These are phyloP conservation scores for Rubia tinctorum DNA, from an alignment of 305 asterid species.

Conservation along the genomic window DNA sequence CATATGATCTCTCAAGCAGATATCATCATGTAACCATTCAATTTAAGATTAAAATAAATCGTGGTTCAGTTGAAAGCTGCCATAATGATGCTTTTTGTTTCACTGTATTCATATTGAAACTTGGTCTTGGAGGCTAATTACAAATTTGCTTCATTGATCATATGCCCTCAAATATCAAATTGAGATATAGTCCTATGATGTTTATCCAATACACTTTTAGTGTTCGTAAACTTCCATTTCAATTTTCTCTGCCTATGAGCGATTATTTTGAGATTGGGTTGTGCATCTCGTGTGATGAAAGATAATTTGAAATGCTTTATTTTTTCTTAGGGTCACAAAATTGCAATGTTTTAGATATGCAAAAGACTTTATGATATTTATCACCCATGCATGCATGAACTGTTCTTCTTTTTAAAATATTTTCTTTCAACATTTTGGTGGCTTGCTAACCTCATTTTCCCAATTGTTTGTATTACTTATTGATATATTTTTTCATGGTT, in stretches of 20 bases:
- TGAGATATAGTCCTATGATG: no score
- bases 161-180: slow-evolving; percentile 65
- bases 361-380: no score
- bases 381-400: no score
- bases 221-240: not conserved
- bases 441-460: no score
- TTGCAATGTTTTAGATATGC: no score
- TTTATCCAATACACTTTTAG: no score
- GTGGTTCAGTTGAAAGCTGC: slow-evolving; percentile 31
- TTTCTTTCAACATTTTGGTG: no score
- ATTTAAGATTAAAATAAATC: slow-evolving; percentile 25
- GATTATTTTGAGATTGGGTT: not conserved
- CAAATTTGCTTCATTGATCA: slow-evolving; percentile 27
- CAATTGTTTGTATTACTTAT: slow-evolving; percentile 10
- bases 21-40: slow-evolving; percentile 15
- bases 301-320: not conserved
- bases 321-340: no score
- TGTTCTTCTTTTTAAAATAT: no score
- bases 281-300: not conserved
- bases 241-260: not conserved
- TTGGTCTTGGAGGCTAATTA: not conserved
- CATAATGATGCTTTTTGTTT: not conserved
- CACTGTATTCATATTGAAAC: not conserved
- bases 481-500: no score
- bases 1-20: slow-evolving; percentile 84